phyloP scores from a whole-genome alignment of 225 moss, liverwort and hornwort genomes.

The Neckera pumila region DNA sequence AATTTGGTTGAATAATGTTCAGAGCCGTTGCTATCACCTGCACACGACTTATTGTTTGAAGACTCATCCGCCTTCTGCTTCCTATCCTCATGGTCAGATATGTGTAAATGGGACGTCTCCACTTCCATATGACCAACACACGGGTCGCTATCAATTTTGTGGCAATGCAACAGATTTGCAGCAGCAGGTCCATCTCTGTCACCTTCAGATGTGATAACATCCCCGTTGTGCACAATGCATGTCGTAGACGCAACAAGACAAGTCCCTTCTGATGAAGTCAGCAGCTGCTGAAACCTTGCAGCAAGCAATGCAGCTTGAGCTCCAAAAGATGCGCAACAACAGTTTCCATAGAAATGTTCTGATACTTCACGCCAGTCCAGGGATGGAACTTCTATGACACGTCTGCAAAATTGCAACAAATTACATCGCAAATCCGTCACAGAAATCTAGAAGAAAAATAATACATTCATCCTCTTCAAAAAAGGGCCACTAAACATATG shows the following conservation, averaged over 20 bases:
- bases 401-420: slow-evolving; percentile 6
- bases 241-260: slow-evolving; percentile 80
- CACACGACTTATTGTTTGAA: not conserved
- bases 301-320: slow-evolving; percentile 40
- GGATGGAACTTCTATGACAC: slow-evolving; percentile 41
- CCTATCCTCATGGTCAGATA: not conserved
- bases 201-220: slow-evolving; percentile 9
- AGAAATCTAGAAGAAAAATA: not conserved
- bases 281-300: slow-evolving; percentile 34
- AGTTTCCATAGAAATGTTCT: slow-evolving; percentile 48
- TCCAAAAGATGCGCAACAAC: slow-evolving; percentile 53
- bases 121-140: not conserved
- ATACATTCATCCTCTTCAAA: not conserved
- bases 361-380: slow-evolving; percentile 60
- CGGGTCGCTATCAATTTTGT: not conserved
- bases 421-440: not conserved
- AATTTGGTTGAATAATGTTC: not conserved
- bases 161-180: not conserved
- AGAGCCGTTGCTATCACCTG: not conserved
- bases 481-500: not conserved
- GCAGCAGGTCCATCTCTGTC: not conserved
- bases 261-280: slow-evolving; percentile 36
- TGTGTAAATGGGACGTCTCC: not conserved
- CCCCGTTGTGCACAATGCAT: slow-evolving; percentile 52
- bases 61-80: not conserved